Evolutionary conservation across 140 eudicot genomes (phyloP), one percentile per base, ranked within the genome.

Genomic region (Anethum foeniculum): DNA sequence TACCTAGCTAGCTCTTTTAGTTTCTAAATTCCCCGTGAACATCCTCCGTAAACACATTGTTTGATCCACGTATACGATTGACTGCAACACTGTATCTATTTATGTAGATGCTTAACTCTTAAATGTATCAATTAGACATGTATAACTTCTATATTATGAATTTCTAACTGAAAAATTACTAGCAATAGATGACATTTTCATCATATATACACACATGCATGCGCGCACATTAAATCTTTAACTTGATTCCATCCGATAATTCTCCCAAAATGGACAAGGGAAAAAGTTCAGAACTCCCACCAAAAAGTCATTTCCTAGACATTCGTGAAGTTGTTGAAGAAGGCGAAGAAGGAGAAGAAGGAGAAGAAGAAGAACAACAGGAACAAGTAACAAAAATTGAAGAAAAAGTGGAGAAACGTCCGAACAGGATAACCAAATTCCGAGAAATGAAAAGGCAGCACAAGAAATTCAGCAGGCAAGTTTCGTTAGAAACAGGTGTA

Each of bases 401-500:
- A 7, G 83, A 80, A 38, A 89, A 83, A 71, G 3, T 48, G 13
- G 88, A 87, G 11, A 88, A 81, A 43, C 86, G 83, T 7, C 28
- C 44, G 13, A 79, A 81, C 78, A 84, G 77, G 34, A 79, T 46
- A 0, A 73, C 43, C 30, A 89, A 82, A 76, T 19, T 82, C 34
- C 87, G 86, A 14, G 92, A 93, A 41, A 77, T 77, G 10, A 90
- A 80, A 69, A 85, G 90, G 72, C 38, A 85, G 76, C 85, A 80
- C 1, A 85, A 79, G 78, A 85, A 85, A 43, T 85, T 92, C 54
- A 88, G 97, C 84, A 80, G 96, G 80, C 97, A 95, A 51, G 97
- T 92, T 43, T 92, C 99, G 0, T 77, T 92, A 32, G 99, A 90
- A 83, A 95, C 99, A 5, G 99, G 97, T 0, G 92, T 94, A 34